Evolutionary conservation across 768 basidiomycete genomes (phyloP).

Genomic region (Agaricus subrufescens): DNA sequence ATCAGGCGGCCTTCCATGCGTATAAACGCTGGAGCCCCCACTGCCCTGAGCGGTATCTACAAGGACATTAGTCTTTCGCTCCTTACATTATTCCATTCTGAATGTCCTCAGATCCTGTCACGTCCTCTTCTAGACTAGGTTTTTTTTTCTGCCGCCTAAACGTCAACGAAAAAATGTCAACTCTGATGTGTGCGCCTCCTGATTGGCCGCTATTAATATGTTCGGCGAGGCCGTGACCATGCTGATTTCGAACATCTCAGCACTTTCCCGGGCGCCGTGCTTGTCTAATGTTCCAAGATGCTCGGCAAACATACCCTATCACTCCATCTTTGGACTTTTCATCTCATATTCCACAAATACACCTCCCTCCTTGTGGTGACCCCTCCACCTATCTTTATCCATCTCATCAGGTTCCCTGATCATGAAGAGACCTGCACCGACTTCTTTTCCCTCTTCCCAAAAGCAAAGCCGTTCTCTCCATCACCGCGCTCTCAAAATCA

Average conservation of each 20-base stretch:
- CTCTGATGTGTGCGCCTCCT: not conserved
- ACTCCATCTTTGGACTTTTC: not conserved
- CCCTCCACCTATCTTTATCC: not conserved
- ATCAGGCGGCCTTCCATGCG: not conserved
- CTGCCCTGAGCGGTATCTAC: constrained; percentile 1
- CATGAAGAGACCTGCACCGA: not conserved
- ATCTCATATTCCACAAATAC: not conserved
- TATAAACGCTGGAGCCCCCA: not conserved
- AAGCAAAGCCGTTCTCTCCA: not conserved
- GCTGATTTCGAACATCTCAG: not conserved
- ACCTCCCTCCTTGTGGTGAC: not conserved
- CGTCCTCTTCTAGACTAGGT: constrained; percentile 4
- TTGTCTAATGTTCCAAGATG: constrained; percentile 3
- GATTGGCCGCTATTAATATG: constrained; percentile 1
- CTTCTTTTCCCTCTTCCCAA: not conserved
- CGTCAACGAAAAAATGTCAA: constrained; percentile 1
- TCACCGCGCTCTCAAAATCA: not conserved
- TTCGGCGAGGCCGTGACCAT: not conserved
- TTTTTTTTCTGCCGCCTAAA: not conserved
- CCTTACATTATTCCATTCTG: not conserved
- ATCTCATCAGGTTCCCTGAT: not conserved
- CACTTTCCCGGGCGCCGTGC: constrained; percentile 3
- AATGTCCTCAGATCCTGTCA: not conserved
- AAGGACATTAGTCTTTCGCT: not conserved
- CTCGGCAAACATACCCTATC: not conserved